Conservation (phyloP, 2,329 filamentous ascomycete species). For the Fonsecaea erecta region DNA sequence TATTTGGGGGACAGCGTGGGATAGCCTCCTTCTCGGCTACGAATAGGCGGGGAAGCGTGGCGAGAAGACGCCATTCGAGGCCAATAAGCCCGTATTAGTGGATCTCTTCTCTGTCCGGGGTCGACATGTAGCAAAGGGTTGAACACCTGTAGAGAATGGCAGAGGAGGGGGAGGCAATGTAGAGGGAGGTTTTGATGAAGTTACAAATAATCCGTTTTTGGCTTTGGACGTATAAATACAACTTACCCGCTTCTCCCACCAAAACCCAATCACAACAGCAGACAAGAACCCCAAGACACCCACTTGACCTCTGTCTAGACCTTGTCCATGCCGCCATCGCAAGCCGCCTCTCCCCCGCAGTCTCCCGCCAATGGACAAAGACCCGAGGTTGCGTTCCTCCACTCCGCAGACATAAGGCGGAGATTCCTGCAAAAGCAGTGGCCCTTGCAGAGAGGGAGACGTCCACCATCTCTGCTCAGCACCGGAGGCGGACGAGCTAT, state of each 20-base stretch:
- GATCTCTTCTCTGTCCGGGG: background rate
- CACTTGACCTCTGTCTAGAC: background rate
- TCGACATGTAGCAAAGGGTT: background rate
- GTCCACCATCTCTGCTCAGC: background rate
- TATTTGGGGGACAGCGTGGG: background rate
- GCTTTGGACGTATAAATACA: too few relatives aligned
- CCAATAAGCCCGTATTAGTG: background rate
- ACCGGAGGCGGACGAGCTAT: constrained; percentile 1
- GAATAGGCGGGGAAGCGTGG: background rate
- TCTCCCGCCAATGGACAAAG: background rate
- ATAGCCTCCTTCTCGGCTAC: background rate
- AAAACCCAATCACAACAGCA: background rate
- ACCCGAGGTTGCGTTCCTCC: background rate
- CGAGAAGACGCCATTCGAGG: background rate
- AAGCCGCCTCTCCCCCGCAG: background rate
- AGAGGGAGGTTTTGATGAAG: too few relatives aligned
- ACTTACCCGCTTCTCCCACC: too few relatives aligned
- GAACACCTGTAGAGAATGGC: background rate
- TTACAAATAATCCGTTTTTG: too few relatives aligned
- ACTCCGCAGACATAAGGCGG: background rate
- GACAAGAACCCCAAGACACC: too few relatives aligned
- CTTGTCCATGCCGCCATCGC: background rate
- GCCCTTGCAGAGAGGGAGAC: background rate
- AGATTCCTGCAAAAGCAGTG: background rate
- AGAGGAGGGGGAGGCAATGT: background rate